Base-by-base conservation (phyloP, 768 basidiomycete species). In the Lactarius quietus region DNA sequence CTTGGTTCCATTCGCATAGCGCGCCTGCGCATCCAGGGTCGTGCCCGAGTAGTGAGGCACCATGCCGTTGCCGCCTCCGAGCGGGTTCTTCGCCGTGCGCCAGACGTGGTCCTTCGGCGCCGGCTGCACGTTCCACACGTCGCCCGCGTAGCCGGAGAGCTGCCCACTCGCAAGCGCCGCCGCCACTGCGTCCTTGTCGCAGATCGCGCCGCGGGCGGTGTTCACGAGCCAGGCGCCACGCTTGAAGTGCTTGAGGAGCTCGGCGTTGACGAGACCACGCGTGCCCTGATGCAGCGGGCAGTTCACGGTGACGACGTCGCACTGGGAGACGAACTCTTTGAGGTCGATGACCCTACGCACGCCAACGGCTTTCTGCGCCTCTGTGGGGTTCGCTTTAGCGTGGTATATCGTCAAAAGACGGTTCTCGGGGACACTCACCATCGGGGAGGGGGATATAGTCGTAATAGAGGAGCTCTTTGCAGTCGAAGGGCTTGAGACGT, bases 121-220 rank as follows among this genome's bases (percentile, higher is more conserved):
- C 51, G 95, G 93, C 73, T 95, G 93, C 56, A 89, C 86, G 70
- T 92, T 84, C 93, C 91, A 92, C 51, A 93, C 90, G 76, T 93
- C 90, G 59, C 79, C 77, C 60, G 78, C 67, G 72, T 78, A 80
- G 33, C 76, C 93, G 62, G 78, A 75, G 67, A 95, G 75, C 35
- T 92, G 89, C 20, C 93, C 93, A 59, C 83, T 86, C 78, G 84
- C 81, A 62, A 96, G 74, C 15, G 93, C 92, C 0, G 74, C 86
- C 5, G 88, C 86, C 65, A 95, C 88, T 51, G 86, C 92, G 67
- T 93, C 86, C 69, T 86, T 86, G 77, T 92, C 87, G 74, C 90
- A 93, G 72, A 96, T 93, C 48, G 94, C 94, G 52, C 94, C 94
- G 70, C 93, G 91, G 59, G 92, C 92, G 33, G 92, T 93, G 84